These are phyloP conservation scores for Suillus subaureus DNA, from an alignment of 768 basidiomycete species.

Conservation along the genomic window DNA sequence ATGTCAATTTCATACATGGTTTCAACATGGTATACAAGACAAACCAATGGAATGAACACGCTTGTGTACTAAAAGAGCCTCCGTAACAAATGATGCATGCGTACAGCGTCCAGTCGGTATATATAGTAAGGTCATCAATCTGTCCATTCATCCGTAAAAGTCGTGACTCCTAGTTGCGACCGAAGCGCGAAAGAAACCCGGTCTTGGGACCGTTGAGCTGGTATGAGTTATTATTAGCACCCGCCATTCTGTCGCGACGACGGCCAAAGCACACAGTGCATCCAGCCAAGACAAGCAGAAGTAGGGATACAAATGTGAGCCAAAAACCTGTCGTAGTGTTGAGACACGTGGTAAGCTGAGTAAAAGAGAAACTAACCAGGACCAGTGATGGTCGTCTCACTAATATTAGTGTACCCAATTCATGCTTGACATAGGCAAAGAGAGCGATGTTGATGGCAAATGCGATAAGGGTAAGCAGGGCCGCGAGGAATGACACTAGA, in stretches of 20 bases:
- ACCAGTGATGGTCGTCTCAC: slow-evolving; percentile 53
- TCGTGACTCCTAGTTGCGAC: slow-evolving; percentile 32
- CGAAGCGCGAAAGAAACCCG: slow-evolving; percentile 40
- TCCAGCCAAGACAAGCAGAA: slow-evolving; percentile 65
- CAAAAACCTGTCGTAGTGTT: slow-evolving; percentile 56
- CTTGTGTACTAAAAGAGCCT: background rate
- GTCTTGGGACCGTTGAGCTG: slow-evolving; percentile 24
- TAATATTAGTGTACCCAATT: slow-evolving; percentile 52
- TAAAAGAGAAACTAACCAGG: slow-evolving; percentile 51
- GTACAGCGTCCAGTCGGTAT: background rate
- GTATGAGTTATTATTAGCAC: slow-evolving; percentile 30
- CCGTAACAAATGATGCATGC: background rate
- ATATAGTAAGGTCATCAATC: background rate
- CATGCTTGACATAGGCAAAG: slow-evolving; percentile 59
- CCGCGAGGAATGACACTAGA: too few relatives aligned
- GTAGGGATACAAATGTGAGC: slow-evolving; percentile 68
- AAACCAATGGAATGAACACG: background rate
- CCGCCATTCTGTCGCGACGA: slow-evolving; percentile 52
- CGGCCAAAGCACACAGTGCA: slow-evolving; percentile 74
- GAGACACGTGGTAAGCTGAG: slow-evolving; percentile 8
- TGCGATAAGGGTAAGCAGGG: slow-evolving; percentile 38
- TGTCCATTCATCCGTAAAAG: background rate
- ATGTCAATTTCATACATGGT: background rate
- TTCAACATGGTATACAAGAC: background rate
- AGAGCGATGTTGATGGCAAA: too few relatives aligned